Evolutionary conservation across 75 land plant genomes (phyloP).

Genomic region (Ceratopteris richardii): DNA sequence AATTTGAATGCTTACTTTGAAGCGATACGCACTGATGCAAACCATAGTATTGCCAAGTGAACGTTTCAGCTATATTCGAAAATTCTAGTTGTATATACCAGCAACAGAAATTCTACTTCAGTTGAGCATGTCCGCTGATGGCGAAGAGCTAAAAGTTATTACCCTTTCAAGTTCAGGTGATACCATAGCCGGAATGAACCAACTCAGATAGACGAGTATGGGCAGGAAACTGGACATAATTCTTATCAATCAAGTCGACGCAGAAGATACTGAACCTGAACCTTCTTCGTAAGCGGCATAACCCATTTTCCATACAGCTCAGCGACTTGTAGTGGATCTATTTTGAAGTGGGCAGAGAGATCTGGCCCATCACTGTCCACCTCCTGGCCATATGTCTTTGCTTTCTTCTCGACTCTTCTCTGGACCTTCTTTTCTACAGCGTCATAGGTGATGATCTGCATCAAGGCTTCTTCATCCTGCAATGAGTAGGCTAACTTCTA

Average conservation of each 20-base stretch:
- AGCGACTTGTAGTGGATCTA: conserved; percentile 62
- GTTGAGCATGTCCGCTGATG: too few relatives aligned
- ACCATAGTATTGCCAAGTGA: too few relatives aligned
- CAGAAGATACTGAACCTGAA: conserved; percentile 78
- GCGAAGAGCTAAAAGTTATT: too few relatives aligned
- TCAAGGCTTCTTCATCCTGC: conserved; percentile 68
- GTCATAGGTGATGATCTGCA: conserved; percentile 70
- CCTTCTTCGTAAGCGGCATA: conserved; percentile 95
- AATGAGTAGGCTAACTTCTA: neutral
- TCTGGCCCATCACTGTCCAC: conserved; percentile 20
- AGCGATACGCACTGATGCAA: too few relatives aligned
- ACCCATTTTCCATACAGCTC: conserved; percentile 83
- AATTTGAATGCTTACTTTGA: too few relatives aligned
- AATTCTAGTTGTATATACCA: too few relatives aligned
- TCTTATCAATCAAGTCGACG: conserved; percentile 59
- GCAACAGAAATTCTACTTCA: too few relatives aligned
- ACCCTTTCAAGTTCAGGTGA: too few relatives aligned
- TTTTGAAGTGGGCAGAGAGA: conserved; percentile 40
- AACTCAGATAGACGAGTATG: too few relatives aligned
- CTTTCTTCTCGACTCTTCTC: conserved; percentile 71
- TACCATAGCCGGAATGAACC: too few relatives aligned
- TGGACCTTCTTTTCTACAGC: conserved; percentile 64
- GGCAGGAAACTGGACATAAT: too few relatives aligned
- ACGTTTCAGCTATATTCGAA: too few relatives aligned
- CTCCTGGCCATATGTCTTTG: conserved; percentile 65